Evolutionary conservation across 495 filamentous ascomycete species (phyloP), one percentile per base, ranked within the genome.

Genomic region (Lophiotrema nucula): DNA sequence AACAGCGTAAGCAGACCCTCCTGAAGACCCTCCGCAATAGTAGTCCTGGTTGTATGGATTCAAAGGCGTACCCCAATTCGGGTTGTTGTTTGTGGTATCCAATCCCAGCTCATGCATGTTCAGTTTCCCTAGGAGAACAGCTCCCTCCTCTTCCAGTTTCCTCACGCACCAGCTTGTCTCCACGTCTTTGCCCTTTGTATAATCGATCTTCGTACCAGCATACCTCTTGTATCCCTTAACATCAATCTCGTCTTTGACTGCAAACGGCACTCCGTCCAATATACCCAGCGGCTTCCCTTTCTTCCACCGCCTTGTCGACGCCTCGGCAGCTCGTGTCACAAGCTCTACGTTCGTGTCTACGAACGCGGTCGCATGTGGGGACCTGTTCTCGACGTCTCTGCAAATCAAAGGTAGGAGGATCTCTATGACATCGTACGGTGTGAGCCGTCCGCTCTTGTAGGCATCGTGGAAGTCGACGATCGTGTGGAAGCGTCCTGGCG

Each of bases 101-200:
- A 88, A 73, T 3, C 92, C 92, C 5, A 95, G 70, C 73, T 97
- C 92, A 71, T 97, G 91, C 92, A 97, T 96, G 37, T 83, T 92
- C 24, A 84, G 79, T 73, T 95, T 96, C 12, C 90, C 92, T 48
- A 96, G 69, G 18, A 96, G 76, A 37, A 97, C 79, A 11, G 85
- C 91, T 1, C 92, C 92, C 0, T 83, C 84, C 42, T 93, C 86
- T 62, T 86, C 77, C 74, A 87, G 81, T 73, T 88, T 82, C 68
- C 76, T 77, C 21, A 91, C 82, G 59, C 87, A 89, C 88, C 89
- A 95, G 8, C 78, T 79, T 1, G 85, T 88, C 3, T 74, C 74
- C 44, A 77, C 77, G 18, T 78, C 80, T 74, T 47, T 76, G 74
- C 50, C 44, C 43, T 46, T 24, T 2, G 47, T 56, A 18, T 51